Base-by-base conservation (phyloP, 2,329 filamentous ascomycete species). In the Aspergillus pseudonomiae region DNA sequence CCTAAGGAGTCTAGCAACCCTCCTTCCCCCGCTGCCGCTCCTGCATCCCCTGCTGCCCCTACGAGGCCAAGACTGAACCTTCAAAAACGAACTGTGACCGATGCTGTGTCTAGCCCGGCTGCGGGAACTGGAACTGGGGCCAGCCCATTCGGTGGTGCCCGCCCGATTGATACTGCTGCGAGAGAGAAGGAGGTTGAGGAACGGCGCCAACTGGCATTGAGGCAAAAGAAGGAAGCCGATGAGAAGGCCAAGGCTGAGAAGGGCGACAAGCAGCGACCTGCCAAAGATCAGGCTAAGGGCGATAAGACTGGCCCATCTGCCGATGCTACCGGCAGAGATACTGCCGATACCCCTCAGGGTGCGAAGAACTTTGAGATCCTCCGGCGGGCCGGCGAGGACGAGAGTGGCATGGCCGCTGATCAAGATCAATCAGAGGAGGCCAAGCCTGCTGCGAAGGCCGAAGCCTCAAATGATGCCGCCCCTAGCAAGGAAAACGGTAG, bases 81-180 rank as follows among this genome's bases (percentile, higher is more conserved):
- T 30, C 82, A 89, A 68, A 98, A 98, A 86, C 89, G 95, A 70
- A 97, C 94, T 4, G 92, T 97, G 14, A 90, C 94, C 0, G 94
- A 96, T 72, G 85, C 88, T 28, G 83, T 88, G 12, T 74, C 83
- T 19, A 75, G 74, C 60, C 73, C 81, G 57, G 75, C 83, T 61
- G 75, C 79, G 19, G 74, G 73, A 21, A 75, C 81, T 34, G 91
- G 95, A 73, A 83, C 91, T 48, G 98, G 97, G 83, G 86, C 93
- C 30, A 98, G 91, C 78, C 93, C 93, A 46, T 99, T 99, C 76
- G 95, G 95, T 73, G 94, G 91, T 65, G 95, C 95, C 62, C 89
- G 91, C 66, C 95, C 95, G 61, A 97, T 98, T 71, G 94, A 99
- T 80, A 98, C 94, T 54, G 91, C 92, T 53, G 87, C 93, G 16